Percentiles rank a stretch among this genome's conserved stretches.
phyloP scores from a whole-genome alignment of 306 rosid species.

The Chamaecrista fasciculata region DNA sequence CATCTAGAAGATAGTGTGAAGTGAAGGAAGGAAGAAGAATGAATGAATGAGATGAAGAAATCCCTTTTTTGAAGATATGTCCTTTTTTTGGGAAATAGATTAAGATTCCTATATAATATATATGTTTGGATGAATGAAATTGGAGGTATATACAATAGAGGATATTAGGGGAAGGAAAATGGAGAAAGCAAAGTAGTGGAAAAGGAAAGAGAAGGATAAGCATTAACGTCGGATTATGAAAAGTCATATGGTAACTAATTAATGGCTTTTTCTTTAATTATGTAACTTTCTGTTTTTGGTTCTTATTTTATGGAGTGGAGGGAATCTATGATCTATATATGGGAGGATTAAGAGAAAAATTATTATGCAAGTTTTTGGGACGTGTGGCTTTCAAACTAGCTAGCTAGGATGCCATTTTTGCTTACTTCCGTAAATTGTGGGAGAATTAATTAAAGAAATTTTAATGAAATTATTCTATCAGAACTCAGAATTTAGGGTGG shows the following conservation, averaged over 20 bases:
- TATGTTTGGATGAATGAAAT: not conserved
- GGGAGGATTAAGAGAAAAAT: not conserved
- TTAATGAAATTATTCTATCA: slow-evolving; percentile 24
- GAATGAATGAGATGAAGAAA: too few relatives aligned
- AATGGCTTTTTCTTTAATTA: slow-evolving; percentile 36
- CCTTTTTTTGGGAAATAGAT: slow-evolving; percentile 32
- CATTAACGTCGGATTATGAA: slow-evolving; percentile 22
- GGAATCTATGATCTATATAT: slow-evolving; percentile 24
- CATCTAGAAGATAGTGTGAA: slow-evolving; percentile 26
- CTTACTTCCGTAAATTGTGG: slow-evolving; percentile 31
- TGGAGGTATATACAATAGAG: slow-evolving; percentile 1
- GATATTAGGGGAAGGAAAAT: slow-evolving; percentile 29
- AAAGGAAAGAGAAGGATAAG: slow-evolving; percentile 24
- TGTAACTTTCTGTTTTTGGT: slow-evolving; percentile 36
- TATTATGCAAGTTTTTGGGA: slow-evolving; percentile 22
- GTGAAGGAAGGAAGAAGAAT: not conserved
- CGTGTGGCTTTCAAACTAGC: slow-evolving; percentile 28
- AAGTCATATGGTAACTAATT: too few relatives aligned
- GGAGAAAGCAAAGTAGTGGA: slow-evolving; percentile 26
- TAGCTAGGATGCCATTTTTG: slow-evolving; percentile 29
- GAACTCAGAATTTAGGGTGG: too few relatives aligned
- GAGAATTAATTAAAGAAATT: not conserved
- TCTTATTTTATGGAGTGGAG: slow-evolving; percentile 18
- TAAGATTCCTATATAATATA: too few relatives aligned
- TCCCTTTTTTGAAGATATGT: slow-evolving; percentile 3